Percentiles rank a stretch among this genome's conserved stretches.
phyloP scores from a whole-genome alignment of 768 basidiomycete species.

The Lactarius hatsudake region DNA sequence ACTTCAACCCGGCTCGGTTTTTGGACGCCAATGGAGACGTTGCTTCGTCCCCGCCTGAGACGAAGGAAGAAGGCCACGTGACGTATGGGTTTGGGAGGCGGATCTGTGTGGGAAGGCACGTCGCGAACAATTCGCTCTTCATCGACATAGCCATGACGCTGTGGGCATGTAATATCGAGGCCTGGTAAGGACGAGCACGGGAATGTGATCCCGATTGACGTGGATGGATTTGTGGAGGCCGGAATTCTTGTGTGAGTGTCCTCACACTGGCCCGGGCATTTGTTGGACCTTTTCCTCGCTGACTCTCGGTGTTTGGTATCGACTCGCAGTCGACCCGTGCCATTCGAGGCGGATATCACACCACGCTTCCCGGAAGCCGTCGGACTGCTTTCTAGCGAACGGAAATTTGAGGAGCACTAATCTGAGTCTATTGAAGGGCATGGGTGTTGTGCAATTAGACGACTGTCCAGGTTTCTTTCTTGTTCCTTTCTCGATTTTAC shows the following conservation, averaged over 20 bases:
- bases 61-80: slow-evolving; percentile 32
- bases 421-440: too few relatives aligned
- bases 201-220: not conserved
- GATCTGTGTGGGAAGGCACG: slow-evolving; percentile 12
- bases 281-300: too few relatives aligned
- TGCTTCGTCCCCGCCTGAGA: slow-evolving; percentile 21
- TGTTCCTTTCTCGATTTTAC: too few relatives aligned
- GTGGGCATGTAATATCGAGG: slow-evolving; percentile 28
- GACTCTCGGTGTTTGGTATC: too few relatives aligned
- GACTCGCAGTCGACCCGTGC: not conserved
- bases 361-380: slow-evolving; percentile 8
- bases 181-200: slow-evolving; percentile 3
- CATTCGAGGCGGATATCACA: slow-evolving; percentile 1
- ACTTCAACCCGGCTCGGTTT: slow-evolving; percentile 30
- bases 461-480: too few relatives aligned
- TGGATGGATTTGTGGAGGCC: not conserved
- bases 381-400: not conserved
- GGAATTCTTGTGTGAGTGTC: not conserved
- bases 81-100: slow-evolving; percentile 32
- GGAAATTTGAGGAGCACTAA: slow-evolving; percentile 25
- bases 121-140: slow-evolving; percentile 33
- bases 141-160: slow-evolving; percentile 34
- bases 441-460: too few relatives aligned
- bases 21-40: slow-evolving; percentile 30
- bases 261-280: too few relatives aligned